phyloP scores from a whole-genome alignment of 768 basidiomycete genomes.

The Daedaleopsis nitida region DNA sequence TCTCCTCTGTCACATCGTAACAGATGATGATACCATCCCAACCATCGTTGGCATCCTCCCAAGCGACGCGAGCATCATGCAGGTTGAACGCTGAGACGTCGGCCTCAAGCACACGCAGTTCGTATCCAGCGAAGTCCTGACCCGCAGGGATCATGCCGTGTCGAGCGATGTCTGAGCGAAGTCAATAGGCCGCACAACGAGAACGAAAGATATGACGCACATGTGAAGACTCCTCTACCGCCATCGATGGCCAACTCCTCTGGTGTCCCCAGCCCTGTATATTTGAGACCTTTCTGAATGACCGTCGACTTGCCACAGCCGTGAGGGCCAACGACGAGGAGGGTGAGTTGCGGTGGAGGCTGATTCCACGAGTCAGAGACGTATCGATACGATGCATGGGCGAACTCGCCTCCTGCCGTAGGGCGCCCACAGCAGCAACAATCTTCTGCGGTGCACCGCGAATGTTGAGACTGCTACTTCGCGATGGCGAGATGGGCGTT shows the following conservation, averaged over 20 bases:
- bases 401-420: slow-evolving; percentile 26
- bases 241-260: slow-evolving; percentile 21
- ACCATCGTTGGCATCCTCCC: slow-evolving; percentile 13
- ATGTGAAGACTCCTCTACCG: slow-evolving; percentile 24
- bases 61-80: slow-evolving; percentile 14
- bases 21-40: slow-evolving; percentile 80
- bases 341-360: slow-evolving; percentile 42
- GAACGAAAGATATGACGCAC: slow-evolving; percentile 35
- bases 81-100: slow-evolving; percentile 36
- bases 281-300: slow-evolving; percentile 74
- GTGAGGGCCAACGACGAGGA: slow-evolving; percentile 78
- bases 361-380: not conserved
- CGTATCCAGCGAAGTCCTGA: slow-evolving; percentile 12
- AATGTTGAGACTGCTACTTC: slow-evolving; percentile 29
- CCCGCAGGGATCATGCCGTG: slow-evolving; percentile 35
- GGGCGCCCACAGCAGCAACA: slow-evolving; percentile 28
- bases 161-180: slow-evolving; percentile 41
- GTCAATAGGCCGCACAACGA: slow-evolving; percentile 32
- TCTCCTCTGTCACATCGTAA: slow-evolving; percentile 69
- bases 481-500: slow-evolving; percentile 25
- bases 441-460: slow-evolving; percentile 24
- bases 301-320: slow-evolving; percentile 86
- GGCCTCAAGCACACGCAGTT: slow-evolving; percentile 35
- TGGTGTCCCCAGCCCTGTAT: slow-evolving; percentile 48
- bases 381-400: not conserved